Evolutionary conservation across 768 basidiomycete species (phyloP).

Genomic region (Pulveroboletus ravenelii): DNA sequence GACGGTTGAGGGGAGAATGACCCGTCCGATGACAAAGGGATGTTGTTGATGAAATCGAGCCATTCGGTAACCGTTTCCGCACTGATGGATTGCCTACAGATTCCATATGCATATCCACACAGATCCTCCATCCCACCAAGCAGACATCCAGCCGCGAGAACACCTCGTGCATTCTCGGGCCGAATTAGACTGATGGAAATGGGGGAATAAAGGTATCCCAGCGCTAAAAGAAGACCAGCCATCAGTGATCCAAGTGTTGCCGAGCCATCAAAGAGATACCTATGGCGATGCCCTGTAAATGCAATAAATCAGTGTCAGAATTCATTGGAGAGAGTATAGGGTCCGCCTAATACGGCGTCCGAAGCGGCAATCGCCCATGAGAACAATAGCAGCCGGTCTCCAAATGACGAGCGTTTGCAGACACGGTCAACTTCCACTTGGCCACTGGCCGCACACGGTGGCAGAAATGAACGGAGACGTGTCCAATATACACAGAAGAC

Average conservation of each 20-base stretch:
- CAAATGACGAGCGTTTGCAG: conserved; percentile 14
- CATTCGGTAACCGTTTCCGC: conserved; percentile 71
- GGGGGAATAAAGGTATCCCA: conserved; percentile 78
- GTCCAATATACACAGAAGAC: conserved; percentile 27
- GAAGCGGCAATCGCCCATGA: conserved; percentile 12
- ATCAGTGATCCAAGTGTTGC: conserved; percentile 14
- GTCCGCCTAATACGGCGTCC: conserved; percentile 21
- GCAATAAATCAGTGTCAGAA: conserved; percentile 16
- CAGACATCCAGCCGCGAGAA: conserved; percentile 79
- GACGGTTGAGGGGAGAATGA: conserved; percentile 40
- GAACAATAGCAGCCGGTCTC: conserved; percentile 13
- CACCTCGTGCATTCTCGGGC: conserved; percentile 76
- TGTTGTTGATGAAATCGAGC: conserved; percentile 69
- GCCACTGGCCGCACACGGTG: conserved; percentile 23
- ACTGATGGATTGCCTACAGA: conserved; percentile 71
- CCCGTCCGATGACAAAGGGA: conserved; percentile 48
- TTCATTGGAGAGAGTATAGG: conserved; percentile 6
- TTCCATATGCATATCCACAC: conserved; percentile 71
- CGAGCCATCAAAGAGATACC: conserved; percentile 36
- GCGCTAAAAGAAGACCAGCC: conserved; percentile 40
- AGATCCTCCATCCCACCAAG: conserved; percentile 87
- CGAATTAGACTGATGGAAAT: conserved; percentile 63
- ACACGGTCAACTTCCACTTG: conserved; percentile 16
- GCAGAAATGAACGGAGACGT: conserved; percentile 29
- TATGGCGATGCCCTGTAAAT: conserved; percentile 65